phyloP scores from a whole-genome alignment of 1,284 basidiomycete species.

The Ganoderma lingzhi region DNA sequence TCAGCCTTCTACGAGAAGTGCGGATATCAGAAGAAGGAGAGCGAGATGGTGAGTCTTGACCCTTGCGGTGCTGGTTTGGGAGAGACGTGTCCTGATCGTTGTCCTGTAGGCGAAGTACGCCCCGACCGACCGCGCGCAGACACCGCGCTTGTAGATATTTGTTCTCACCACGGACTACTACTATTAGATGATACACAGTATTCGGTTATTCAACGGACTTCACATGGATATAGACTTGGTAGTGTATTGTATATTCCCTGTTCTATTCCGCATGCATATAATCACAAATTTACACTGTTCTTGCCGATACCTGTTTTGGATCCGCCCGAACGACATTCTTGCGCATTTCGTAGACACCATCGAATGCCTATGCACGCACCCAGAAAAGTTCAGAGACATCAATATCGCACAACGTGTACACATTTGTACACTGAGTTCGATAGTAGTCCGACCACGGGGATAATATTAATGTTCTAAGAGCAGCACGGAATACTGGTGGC shows the following conservation, averaged over 20 bases:
- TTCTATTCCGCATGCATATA: conserved; percentile 18
- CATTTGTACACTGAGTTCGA: neutral
- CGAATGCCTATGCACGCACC: too few species aligned
- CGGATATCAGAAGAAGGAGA: conserved; percentile 88
- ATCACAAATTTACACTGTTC: conserved; percentile 6
- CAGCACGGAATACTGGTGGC: neutral
- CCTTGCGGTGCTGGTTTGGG: neutral
- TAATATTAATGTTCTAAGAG: too few species aligned
- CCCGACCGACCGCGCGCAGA: conserved; percentile 46
- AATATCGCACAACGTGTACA: neutral
- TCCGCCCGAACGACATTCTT: neutral
- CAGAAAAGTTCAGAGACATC: neutral
- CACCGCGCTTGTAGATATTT: conserved; percentile 44
- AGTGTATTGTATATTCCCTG: conserved; percentile 26
- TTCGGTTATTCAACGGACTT: conserved; percentile 25
- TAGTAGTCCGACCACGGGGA: neutral
- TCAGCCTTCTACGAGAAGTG: conserved; percentile 98
- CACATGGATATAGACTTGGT: conserved; percentile 22
- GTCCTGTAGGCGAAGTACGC: conserved; percentile 60
- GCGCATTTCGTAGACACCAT: neutral
- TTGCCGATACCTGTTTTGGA: neutral
- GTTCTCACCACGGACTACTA: conserved; percentile 9
- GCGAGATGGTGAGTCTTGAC: conserved; percentile 77
- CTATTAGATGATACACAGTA: neutral
- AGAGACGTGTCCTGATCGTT: conserved; percentile 9